Percentiles rank a stretch among this genome's conserved stretches.
phyloP scores from a whole-genome alignment of 2,329 filamentous ascomycete genomes.

The Exserohilum turcica region DNA sequence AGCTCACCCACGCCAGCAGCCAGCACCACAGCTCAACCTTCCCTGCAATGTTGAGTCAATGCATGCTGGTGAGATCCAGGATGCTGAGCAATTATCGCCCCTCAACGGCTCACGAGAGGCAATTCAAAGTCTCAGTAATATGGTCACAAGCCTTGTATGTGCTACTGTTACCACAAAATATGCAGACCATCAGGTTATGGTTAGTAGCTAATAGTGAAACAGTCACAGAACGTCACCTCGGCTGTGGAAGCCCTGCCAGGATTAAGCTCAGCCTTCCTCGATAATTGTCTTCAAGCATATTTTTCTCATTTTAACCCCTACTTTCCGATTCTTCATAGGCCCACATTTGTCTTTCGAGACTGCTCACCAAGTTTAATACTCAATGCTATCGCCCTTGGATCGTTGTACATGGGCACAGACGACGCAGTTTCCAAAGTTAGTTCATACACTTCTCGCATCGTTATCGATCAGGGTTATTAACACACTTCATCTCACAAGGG shows the following conservation, averaged over 20 bases:
- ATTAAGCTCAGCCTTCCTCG: background rate
- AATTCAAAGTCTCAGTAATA: background rate
- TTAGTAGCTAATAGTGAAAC: background rate
- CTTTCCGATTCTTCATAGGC: background rate
- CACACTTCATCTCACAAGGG: background rate
- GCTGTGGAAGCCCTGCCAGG: background rate
- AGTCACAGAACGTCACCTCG: background rate
- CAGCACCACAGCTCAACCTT: background rate
- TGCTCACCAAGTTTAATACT: background rate
- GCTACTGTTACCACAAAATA: background rate
- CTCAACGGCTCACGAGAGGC: background rate
- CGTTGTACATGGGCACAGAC: background rate
- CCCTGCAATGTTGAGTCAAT: background rate
- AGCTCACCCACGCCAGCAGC: background rate
- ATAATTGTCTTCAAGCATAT: background rate
- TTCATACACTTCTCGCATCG: background rate
- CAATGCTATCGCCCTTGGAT: background rate
- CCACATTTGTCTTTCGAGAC: background rate
- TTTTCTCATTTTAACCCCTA: background rate
- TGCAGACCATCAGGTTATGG: background rate
- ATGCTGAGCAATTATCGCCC: background rate
- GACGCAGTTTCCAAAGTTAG: background rate
- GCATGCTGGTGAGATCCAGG: background rate
- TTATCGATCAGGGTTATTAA: background rate
- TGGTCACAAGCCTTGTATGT: background rate